phyloP scores from a whole-genome alignment of 2,329 filamentous ascomycete species.

The Dothistroma pini region DNA sequence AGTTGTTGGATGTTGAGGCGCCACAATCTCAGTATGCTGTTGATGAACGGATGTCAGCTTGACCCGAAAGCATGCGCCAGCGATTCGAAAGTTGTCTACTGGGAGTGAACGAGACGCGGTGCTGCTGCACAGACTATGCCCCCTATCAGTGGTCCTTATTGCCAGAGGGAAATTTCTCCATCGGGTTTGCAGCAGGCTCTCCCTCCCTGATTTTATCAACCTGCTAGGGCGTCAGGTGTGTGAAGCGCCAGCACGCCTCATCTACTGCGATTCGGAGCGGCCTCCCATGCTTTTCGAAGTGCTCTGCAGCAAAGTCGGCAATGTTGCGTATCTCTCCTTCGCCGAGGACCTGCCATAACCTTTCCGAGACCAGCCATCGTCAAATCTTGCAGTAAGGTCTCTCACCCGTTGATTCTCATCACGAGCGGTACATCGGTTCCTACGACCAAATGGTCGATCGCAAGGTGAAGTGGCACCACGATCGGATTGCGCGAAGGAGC shows the following conservation, averaged over 20 bases:
- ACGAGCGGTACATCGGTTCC: not conserved
- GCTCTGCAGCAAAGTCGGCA: conserved; percentile 39
- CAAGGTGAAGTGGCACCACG: not conserved
- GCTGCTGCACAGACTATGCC: not conserved
- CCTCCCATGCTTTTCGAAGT: conserved; percentile 34
- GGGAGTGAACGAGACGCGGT: too few species aligned
- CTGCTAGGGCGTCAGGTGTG: conserved; percentile 37
- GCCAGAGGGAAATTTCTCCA: conserved; percentile 42
- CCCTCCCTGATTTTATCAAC: conserved; percentile 37
- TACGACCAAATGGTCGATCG: not conserved
- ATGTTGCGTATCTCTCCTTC: conserved; percentile 35
- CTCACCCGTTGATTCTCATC: conserved; percentile 20
- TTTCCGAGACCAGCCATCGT: conserved; percentile 8
- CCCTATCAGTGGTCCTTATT: conserved; percentile 10
- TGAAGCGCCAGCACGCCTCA: conserved; percentile 45
- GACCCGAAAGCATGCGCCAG: too few species aligned
- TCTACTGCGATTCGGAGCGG: conserved; percentile 44
- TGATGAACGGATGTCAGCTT: too few species aligned
- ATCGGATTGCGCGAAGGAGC: not conserved
- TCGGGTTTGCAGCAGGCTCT: conserved; percentile 38
- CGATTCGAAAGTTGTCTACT: too few species aligned
- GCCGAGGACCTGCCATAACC: conserved; percentile 40
- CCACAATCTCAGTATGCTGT: conserved; percentile 42
- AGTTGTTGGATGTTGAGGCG: conserved; percentile 50
- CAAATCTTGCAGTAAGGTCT: not conserved